Base-by-base conservation (phyloP, 805 yeast genomes). In the Scheffersomyces amazonensis region DNA sequence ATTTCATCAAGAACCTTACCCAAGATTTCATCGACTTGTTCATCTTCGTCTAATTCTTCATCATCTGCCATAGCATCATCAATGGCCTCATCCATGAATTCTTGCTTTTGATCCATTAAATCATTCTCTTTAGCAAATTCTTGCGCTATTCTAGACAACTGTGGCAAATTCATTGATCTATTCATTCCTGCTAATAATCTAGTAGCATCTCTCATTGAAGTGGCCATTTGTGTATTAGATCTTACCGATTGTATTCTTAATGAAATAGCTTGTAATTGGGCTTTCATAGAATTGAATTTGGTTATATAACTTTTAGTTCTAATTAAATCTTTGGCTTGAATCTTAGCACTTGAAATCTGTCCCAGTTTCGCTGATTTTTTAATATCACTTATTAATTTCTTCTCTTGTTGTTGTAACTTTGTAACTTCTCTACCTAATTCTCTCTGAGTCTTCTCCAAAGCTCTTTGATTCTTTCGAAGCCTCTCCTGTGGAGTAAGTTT, bases 61-160 rank as follows among this genome's bases (percentile, higher is more conserved):
- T 87, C 97, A 53, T 83, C 88, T 37, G 84, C 96, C 93, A 93
- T 88, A 15, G 93, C 86, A 59, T 91, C 96, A 57, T 93, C 99
- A 52, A 93, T 83, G 15, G 96, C 95, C 58, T 93, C 99, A 58
- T 93, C 99, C 85, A 93, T 93, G 79, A 95, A 87, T 60, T 95
- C 99, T 62, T 95, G 98, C 54, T 96, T 83, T 66, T 93, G 99
- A 61, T 91, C 97, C 98, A 93, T 93, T 51, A 95, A 69, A 57
- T 95, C 99, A 62, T 86, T 87, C 55, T 91, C 96, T 53, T 79
- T 81, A 54, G 93, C 96, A 61, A 93, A 93, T 53, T 93, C 98
- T 85, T 87, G 90, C 2, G 97, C 88, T 16, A 93, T 93, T 44
- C 83, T 76, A 40, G 87, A 83, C 43, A 93, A 67, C 49, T 87